phyloP scores from a whole-genome alignment of 257 asterid species.

The Fraxinus anomala region DNA sequence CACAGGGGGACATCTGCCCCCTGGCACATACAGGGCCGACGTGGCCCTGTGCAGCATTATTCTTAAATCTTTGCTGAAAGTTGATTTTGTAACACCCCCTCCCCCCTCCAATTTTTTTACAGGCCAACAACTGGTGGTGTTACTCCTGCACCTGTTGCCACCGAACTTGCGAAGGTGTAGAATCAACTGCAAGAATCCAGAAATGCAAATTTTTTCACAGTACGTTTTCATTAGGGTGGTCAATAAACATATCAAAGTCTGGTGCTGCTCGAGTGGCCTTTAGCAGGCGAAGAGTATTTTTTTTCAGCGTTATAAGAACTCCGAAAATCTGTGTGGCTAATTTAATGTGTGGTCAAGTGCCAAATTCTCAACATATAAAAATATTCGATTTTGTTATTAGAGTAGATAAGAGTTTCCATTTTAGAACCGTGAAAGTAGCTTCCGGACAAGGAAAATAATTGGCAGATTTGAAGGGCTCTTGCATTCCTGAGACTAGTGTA shows the following conservation, averaged over 20 bases:
- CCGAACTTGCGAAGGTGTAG: slow-evolving; percentile 51
- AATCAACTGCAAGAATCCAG: slow-evolving; percentile 22
- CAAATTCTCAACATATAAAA: slow-evolving; percentile 22
- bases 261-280: slow-evolving; percentile 36
- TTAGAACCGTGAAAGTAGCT: not conserved
- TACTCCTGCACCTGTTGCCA: slow-evolving; percentile 44
- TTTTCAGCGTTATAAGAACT: slow-evolving; percentile 19
- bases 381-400: slow-evolving; percentile 14
- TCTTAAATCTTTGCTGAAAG: not conserved
- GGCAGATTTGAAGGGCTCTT: slow-evolving; percentile 26
- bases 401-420: not conserved
- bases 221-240: slow-evolving; percentile 29
- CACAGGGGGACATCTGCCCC: too few relatives aligned
- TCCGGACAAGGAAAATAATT: slow-evolving; percentile 30
- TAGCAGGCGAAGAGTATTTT: slow-evolving; percentile 33
- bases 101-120: slow-evolving; percentile 11
- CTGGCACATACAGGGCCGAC: too few relatives aligned
- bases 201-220: slow-evolving; percentile 22
- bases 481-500: slow-evolving; percentile 21
- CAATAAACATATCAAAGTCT: slow-evolving; percentile 42
- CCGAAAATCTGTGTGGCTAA: slow-evolving; percentile 21
- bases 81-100: slow-evolving; percentile 22
- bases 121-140: slow-evolving; percentile 92
- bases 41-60: too few relatives aligned
- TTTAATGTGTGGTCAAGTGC: slow-evolving; percentile 25